A percentile compares a stretch with the other conserved stretches of the same genome.
These are phyloP conservation scores for Irpex rosettiformis DNA, from an alignment of 1,284 basidiomycete species.

Conservation along the genomic window DNA sequence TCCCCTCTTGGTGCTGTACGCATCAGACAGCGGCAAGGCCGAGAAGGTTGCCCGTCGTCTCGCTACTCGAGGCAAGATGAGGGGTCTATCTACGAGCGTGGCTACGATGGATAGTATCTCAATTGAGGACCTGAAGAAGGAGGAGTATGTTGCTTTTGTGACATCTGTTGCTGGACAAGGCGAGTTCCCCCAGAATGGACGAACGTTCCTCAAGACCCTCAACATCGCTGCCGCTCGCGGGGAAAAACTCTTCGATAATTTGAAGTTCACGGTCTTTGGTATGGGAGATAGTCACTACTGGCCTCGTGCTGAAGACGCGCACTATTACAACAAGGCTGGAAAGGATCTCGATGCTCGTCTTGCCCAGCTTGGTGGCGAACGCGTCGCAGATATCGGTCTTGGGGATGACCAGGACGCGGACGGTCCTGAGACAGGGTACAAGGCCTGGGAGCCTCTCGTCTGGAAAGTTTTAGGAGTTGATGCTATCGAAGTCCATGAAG, in stretches of 20 bases:
- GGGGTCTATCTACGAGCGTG: slow-evolving; percentile 79
- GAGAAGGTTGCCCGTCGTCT: slow-evolving; percentile 96
- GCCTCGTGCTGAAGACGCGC: slow-evolving; percentile 94
- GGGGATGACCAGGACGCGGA: slow-evolving; percentile 99
- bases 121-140: slow-evolving; percentile 69
- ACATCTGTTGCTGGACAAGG: slow-evolving; percentile 99
- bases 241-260: slow-evolving; percentile 53
- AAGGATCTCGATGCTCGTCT: slow-evolving; percentile 88
- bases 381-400: slow-evolving; percentile 75
- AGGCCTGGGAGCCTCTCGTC: slow-evolving; percentile 86
- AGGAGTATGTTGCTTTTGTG: slow-evolving; percentile 86
- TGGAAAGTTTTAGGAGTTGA: slow-evolving; percentile 98
- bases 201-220: slow-evolving; percentile 86
- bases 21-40: slow-evolving; percentile 91
- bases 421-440: slow-evolving; percentile 95
- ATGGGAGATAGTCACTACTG: slow-evolving; percentile 99
- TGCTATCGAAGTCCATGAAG: slow-evolving; percentile 84
- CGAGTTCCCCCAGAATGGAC: slow-evolving; percentile 95
- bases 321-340: slow-evolving; percentile 97
- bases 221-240: slow-evolving; percentile 62
- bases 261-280: slow-evolving; percentile 85
- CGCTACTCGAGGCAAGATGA: slow-evolving; percentile 76
- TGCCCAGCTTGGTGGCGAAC: slow-evolving; percentile 72
- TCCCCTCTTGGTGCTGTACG: slow-evolving; percentile 86
- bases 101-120: slow-evolving; percentile 76